Evolutionary conservation across 1,139 yeast species (phyloP).

Genomic region (Hyphopichia pseudoburtonii): DNA sequence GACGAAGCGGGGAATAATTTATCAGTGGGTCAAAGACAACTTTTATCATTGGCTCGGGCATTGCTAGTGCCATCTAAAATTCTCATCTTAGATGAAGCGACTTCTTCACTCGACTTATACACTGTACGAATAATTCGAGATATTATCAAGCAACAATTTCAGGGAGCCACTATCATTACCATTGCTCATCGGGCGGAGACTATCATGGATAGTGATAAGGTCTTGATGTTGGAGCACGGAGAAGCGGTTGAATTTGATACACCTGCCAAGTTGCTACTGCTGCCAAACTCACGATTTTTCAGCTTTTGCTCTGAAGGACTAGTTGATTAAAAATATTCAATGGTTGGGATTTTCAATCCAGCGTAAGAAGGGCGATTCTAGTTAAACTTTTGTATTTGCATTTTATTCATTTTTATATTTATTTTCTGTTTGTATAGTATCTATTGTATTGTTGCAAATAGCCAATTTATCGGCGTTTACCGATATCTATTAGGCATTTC

Average conservation of each 20-base stretch:
- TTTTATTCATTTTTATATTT: too few species aligned
- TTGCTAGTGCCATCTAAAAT: conserved; percentile 32
- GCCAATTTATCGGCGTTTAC: too few species aligned
- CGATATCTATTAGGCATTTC: too few species aligned
- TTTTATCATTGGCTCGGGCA: conserved; percentile 38
- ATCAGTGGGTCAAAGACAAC: conserved; percentile 38
- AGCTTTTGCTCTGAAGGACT: conserved; percentile 30
- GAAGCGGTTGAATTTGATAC: conserved; percentile 30
- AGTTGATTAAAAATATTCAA: background rate
- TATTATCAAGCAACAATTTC: conserved; percentile 31
- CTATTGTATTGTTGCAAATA: too few species aligned
- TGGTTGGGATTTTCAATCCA: too few species aligned
- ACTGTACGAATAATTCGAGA: conserved; percentile 36
- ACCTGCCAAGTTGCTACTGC: conserved; percentile 26
- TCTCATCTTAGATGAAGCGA: conserved; percentile 37
- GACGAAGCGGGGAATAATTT: conserved; percentile 37
- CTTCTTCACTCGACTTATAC: conserved; percentile 40
- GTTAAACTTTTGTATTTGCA: too few species aligned
- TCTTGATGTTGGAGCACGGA: conserved; percentile 33
- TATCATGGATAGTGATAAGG: conserved; percentile 34
- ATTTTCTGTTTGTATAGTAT: too few species aligned
- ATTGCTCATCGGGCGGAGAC: conserved; percentile 41
- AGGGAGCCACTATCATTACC: conserved; percentile 33
- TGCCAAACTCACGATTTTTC: conserved; percentile 25
- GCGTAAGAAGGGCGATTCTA: too few species aligned